Evolutionary conservation across 176 grass and related monocot species (phyloP).

Genomic region (Lolium multiflorum): DNA sequence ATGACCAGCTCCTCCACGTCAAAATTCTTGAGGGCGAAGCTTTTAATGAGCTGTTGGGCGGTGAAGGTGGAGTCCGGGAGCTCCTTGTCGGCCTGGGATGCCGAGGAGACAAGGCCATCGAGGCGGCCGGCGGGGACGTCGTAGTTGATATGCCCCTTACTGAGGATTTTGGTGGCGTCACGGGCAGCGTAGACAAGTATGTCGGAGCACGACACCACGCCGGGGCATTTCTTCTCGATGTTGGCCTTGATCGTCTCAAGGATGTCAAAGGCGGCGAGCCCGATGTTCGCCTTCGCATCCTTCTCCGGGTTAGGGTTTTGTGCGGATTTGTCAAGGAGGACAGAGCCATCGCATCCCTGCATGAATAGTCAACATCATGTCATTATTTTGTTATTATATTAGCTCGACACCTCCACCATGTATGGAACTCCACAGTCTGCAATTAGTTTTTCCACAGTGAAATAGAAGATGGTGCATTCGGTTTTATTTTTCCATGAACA

Average conservation of each 20-base stretch:
- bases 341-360: slow-evolving; percentile 69
- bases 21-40: slow-evolving; percentile 60
- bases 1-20: slow-evolving; percentile 63
- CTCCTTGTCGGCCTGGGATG: slow-evolving; percentile 48
- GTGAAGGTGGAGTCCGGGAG: slow-evolving; percentile 51
- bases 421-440: not conserved
- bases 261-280: no score
- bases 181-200: no score
- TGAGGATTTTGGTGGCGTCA: no score
- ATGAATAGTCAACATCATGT: not conserved
- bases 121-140: slow-evolving; percentile 61
- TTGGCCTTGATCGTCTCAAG: slow-evolving; percentile 61
- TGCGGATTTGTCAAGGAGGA: slow-evolving; percentile 46
- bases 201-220: no score
- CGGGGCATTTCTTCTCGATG: slow-evolving; percentile 51
- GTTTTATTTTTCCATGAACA: no score
- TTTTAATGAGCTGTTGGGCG: slow-evolving; percentile 33
- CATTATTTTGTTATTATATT: not conserved
- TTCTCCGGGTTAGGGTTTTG: slow-evolving; percentile 57
- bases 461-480: no score
- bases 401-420: not conserved
- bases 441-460: not conserved
- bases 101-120: slow-evolving; percentile 57
- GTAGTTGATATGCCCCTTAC: no score
- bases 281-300: slow-evolving; percentile 47